Conservation (phyloP, 176 grass and related monocot genomes). For the Triticum monococcum region DNA sequence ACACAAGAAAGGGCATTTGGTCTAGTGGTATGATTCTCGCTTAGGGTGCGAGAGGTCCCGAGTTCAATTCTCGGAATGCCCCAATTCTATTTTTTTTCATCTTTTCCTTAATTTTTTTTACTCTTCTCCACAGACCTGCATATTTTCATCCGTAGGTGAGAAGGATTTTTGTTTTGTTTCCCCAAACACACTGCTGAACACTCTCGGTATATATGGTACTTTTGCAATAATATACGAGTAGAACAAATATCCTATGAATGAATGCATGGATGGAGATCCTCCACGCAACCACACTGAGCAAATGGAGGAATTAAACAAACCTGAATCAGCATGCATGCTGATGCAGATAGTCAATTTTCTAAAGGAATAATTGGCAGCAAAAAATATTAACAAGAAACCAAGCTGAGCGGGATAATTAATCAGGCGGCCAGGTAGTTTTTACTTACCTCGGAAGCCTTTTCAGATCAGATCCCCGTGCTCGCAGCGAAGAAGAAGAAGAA, state of each 20-base stretch:
- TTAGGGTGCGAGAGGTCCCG: slow-evolving; percentile 92
- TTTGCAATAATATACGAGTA: no score
- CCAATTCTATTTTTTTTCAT: neutral
- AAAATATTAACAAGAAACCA: neutral
- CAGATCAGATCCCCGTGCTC: neutral
- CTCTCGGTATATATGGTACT: no score
- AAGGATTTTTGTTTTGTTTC: neutral
- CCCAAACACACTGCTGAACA: neutral
- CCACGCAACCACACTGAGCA: no score
- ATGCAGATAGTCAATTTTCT: neutral
- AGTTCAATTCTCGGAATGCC: slow-evolving; percentile 99
- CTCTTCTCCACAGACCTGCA: neutral
- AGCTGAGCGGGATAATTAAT: neutral
- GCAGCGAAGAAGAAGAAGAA: no score
- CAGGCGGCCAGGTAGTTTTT: neutral
- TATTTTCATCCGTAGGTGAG: no score
- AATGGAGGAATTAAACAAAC: no score
- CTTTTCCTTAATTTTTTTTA: neutral
- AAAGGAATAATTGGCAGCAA: no score
- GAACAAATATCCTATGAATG: no score
- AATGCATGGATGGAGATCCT: no score
- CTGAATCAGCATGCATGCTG: no score
- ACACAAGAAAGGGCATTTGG: slow-evolving; percentile 59
- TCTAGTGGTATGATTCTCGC: slow-evolving; percentile 99
- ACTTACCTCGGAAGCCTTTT: neutral